Percentiles rank a stretch among this genome's conserved stretches.
phyloP scores from a whole-genome alignment of 495 filamentous ascomycete genomes.

The Talaromyces stipitatus region DNA sequence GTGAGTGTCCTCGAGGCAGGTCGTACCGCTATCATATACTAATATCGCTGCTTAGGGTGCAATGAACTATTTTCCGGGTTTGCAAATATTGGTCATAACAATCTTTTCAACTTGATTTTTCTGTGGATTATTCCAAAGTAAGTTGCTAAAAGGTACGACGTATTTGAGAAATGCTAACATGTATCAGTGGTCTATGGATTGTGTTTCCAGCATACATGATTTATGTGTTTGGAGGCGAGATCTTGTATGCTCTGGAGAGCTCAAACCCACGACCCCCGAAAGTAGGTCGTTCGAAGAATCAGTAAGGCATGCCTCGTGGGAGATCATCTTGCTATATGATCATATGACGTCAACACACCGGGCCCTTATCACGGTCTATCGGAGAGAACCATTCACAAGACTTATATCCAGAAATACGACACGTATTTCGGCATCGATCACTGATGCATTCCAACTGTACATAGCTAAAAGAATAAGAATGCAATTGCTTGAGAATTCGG shows the following conservation, averaged over 20 bases:
- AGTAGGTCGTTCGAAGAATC: slow-evolving; percentile 25
- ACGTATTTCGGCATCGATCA: not conserved
- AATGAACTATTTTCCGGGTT: slow-evolving; percentile 74
- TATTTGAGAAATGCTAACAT: not conserved
- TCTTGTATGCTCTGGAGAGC: slow-evolving; percentile 57
- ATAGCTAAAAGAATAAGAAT: not conserved
- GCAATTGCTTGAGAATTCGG: not conserved
- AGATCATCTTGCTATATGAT: too few relatives aligned
- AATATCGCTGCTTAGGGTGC: slow-evolving; percentile 43
- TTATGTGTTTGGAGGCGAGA: slow-evolving; percentile 61
- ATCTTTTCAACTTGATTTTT: slow-evolving; percentile 44
- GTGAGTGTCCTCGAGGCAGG: slow-evolving; percentile 48
- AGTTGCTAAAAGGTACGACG: slow-evolving; percentile 20
- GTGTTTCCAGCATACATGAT: slow-evolving; percentile 64
- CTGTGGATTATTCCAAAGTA: slow-evolving; percentile 80
- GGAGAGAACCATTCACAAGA: too few relatives aligned
- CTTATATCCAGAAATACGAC: not conserved
- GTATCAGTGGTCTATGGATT: slow-evolving; percentile 66
- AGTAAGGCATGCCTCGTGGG: slow-evolving; percentile 11
- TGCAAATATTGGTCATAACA: slow-evolving; percentile 73
- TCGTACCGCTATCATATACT: too few relatives aligned
- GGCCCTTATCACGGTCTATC: too few relatives aligned
- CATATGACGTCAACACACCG: too few relatives aligned
- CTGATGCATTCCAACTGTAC: not conserved
- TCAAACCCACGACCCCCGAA: slow-evolving; percentile 26